Percentiles rank a stretch among this genome's conserved stretches.
phyloP scores from a whole-genome alignment of 2,329 filamentous ascomycete genomes.

The Colletotrichum higginsianum region DNA sequence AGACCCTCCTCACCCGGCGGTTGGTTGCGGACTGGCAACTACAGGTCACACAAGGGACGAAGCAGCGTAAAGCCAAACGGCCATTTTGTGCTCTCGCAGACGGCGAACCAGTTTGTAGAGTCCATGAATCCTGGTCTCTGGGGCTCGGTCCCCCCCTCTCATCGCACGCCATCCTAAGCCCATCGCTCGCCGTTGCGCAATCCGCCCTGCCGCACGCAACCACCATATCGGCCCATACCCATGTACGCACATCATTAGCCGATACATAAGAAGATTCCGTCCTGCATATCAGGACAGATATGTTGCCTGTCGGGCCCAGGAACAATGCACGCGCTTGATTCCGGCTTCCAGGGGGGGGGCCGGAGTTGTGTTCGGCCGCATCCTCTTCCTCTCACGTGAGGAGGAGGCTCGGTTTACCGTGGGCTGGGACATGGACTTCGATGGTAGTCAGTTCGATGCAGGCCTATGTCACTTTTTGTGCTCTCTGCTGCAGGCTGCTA shows the following conservation, averaged over 20 bases:
- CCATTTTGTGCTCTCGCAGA: neutral
- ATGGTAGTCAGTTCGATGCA: neutral
- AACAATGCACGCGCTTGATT: neutral
- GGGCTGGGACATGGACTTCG: neutral
- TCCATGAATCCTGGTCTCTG: neutral
- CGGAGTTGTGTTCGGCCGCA: neutral
- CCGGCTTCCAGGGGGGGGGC: neutral
- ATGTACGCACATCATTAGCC: neutral
- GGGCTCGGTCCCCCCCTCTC: neutral
- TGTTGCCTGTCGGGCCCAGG: conserved; percentile 1
- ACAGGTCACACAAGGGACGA: neutral
- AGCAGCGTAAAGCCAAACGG: neutral
- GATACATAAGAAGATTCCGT: neutral
- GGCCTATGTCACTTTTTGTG: no score
- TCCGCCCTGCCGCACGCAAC: conserved; percentile 4
- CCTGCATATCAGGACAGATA: neutral
- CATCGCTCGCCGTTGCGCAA: neutral
- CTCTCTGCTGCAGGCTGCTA: neutral
- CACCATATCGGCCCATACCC: neutral
- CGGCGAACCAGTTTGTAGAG: conserved; percentile 2
- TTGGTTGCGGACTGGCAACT: neutral
- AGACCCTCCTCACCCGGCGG: no score
- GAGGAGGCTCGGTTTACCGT: neutral
- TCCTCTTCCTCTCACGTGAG: conserved; percentile 15
- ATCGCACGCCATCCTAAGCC: conserved; percentile 12